Base-by-base conservation (phyloP, 257 asterid species). In the Gardenia jasminoides region DNA sequence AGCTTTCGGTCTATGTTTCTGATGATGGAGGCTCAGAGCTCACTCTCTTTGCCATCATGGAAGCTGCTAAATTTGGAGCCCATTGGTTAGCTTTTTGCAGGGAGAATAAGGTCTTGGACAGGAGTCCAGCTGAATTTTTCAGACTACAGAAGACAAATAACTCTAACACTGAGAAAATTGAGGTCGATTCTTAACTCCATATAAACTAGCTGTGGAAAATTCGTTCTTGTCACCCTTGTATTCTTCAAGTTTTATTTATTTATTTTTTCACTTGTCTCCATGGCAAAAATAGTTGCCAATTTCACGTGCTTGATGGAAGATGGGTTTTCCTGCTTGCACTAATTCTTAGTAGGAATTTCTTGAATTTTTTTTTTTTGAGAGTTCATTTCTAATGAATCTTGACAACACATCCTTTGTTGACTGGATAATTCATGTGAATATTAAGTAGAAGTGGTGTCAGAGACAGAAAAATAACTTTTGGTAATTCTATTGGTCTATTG, bases 21-120 rank as follows among this genome's bases (percentile, higher is more conserved):
- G 98, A 93, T 31, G 98, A 93, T 44, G 96, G 94, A 16, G 92
- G 90, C 8, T 93, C 98, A 39, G 84, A 89, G 78, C 78, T 93
- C 39, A 93, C 91, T 3, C 66, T 93, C 15, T 93, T 90, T 77
- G 93, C 96, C 54, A 59, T 93, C 10, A 76, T 78, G 86, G 93
- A 91, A 41, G 97, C 98, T 3, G 89, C 91, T n/a, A 24, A 74
- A 67, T 93, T 93, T 44, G 98, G 83, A 0, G 83, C 71, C 78
- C 79, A 43, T 46, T 91, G 98, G 98, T 17, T 93, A 66, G 89
- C 93, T 30, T 93, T 86, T 46, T 93, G 98, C 75, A 84, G 74
- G 85, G 83, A 84, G 72, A 86, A 89, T 78, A 74, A 80, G 74
- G 68, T 93, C 64, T 6, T 83, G 59, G 80, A 82, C 13, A 81